phyloP scores from a whole-genome alignment of 2,329 filamentous ascomycete species.

The Coleophoma eucalyptorum region DNA sequence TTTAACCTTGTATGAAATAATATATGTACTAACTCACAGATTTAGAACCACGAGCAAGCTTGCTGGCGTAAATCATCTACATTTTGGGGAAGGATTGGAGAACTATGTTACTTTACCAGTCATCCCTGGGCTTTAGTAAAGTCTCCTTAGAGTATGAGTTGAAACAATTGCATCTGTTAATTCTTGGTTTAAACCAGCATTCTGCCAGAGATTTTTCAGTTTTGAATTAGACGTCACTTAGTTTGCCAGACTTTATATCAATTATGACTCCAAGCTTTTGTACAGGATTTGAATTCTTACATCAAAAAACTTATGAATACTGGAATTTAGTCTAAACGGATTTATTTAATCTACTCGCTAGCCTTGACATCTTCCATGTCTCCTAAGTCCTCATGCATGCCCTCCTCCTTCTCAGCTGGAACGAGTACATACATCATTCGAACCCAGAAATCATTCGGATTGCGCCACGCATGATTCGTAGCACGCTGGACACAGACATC shows the following conservation, averaged over 20 bases:
- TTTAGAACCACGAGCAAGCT: slow-evolving; percentile 34
- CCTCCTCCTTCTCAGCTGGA: slow-evolving; percentile 7
- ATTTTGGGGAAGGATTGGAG: slow-evolving; percentile 42
- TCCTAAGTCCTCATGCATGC: slow-evolving; percentile 12
- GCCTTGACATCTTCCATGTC: slow-evolving; percentile 9
- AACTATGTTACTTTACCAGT: slow-evolving; percentile 52
- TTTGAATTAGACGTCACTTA: background rate
- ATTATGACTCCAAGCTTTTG: no score
- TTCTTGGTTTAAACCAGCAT: no score
- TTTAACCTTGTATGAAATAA: background rate
- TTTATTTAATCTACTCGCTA: slow-evolving; percentile 5
- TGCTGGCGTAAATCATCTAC: slow-evolving; percentile 47
- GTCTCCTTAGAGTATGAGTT: slow-evolving; percentile 4
- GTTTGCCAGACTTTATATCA: background rate
- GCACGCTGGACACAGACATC: slow-evolving; percentile 40
- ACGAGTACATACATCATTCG: slow-evolving; percentile 23
- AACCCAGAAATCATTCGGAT: slow-evolving; percentile 16
- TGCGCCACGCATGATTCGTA: slow-evolving; percentile 39
- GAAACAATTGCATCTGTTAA: background rate
- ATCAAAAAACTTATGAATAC: no score
- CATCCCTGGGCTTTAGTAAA: slow-evolving; percentile 31
- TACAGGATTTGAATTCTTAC: no score
- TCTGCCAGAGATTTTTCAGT: no score
- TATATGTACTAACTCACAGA: background rate
- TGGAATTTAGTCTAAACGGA: no score